phyloP scores from a whole-genome alignment of 2,329 filamentous ascomycete genomes.

The Fusarium tanahbumbuense region DNA sequence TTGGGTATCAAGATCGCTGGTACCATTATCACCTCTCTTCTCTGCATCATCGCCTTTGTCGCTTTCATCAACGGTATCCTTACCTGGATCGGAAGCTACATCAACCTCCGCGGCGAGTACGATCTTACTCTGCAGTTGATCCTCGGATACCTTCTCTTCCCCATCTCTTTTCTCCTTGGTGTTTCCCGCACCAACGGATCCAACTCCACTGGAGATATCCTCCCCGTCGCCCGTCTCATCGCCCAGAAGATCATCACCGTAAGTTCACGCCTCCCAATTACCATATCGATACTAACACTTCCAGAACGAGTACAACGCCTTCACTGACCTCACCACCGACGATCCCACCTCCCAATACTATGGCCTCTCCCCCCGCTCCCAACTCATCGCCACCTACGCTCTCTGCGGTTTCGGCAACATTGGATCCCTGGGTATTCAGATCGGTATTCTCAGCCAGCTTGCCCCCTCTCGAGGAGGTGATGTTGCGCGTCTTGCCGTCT shows the following conservation, averaged over 20 bases:
- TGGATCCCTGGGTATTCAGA: constrained; percentile 87
- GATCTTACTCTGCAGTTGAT: constrained; percentile 78
- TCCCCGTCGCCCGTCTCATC: constrained; percentile 81
- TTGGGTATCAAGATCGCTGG: constrained; percentile 87
- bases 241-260: constrained; percentile 83
- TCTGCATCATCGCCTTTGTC: constrained; percentile 84
- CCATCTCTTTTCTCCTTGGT: constrained; percentile 83
- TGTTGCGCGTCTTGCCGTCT: constrained; percentile 79
- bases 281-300: constrained; percentile 14
- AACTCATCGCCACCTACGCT: constrained; percentile 86
- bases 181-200: constrained; percentile 64
- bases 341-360: constrained; percentile 71
- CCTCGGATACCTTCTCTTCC: constrained; percentile 81
- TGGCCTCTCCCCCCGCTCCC: constrained; percentile 74
- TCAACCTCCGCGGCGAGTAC: constrained; percentile 74
- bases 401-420: constrained; percentile 89
- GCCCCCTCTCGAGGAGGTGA: constrained; percentile 79
- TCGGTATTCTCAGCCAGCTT: constrained; percentile 86
- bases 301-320: constrained; percentile 83
- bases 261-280: constrained; percentile 47
- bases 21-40: constrained; percentile 82
- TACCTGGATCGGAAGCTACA: constrained; percentile 85
- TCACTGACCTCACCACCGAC: constrained; percentile 61
- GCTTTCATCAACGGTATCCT: constrained; percentile 80
- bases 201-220: constrained; percentile 62